Evolutionary conservation across 805 yeast genomes (phyloP).

Genomic region (Candida ulmi): DNA sequence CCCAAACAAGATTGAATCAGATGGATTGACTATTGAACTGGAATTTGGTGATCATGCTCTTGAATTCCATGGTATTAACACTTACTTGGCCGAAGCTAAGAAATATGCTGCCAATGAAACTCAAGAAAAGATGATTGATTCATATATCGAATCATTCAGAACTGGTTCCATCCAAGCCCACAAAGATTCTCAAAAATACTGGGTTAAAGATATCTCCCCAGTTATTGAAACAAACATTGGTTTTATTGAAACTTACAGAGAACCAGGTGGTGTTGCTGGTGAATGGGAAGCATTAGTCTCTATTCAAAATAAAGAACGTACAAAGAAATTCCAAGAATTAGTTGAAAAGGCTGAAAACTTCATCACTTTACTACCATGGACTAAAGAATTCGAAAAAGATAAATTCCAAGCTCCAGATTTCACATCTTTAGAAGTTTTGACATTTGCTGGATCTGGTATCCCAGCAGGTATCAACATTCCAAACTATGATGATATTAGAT

Average conservation of each 20-base stretch:
- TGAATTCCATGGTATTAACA: slow-evolving; percentile 58
- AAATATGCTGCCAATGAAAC: slow-evolving; percentile 67
- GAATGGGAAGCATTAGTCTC: slow-evolving; percentile 94
- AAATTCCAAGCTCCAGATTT: slow-evolving; percentile 89
- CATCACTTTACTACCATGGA: slow-evolving; percentile 75
- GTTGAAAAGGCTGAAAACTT: slow-evolving; percentile 63
- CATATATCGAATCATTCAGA: slow-evolving; percentile 63
- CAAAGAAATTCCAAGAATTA: slow-evolving; percentile 68
- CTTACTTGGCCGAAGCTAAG: slow-evolving; percentile 50
- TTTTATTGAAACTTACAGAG: slow-evolving; percentile 89
- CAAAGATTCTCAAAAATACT: slow-evolving; percentile 72
- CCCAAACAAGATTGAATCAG: slow-evolving; percentile 38
- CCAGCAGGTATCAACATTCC: slow-evolving; percentile 95
- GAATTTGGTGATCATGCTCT: slow-evolving; percentile 72
- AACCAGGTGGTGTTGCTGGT: slow-evolving; percentile 86
- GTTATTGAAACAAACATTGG: slow-evolving; percentile 78
- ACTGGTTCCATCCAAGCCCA: slow-evolving; percentile 86
- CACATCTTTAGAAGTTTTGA: slow-evolving; percentile 82
- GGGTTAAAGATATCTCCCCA: slow-evolving; percentile 89
- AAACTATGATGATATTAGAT: slow-evolving; percentile 83
- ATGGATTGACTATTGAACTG: slow-evolving; percentile 41
- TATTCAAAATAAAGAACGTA: slow-evolving; percentile 82
- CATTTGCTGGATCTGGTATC: slow-evolving; percentile 85
- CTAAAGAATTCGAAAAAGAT: slow-evolving; percentile 68
- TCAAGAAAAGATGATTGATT: slow-evolving; percentile 58